Conservation (phyloP, 2,329 filamentous ascomycete genomes). For the Periglandula ipomoeae region DNA sequence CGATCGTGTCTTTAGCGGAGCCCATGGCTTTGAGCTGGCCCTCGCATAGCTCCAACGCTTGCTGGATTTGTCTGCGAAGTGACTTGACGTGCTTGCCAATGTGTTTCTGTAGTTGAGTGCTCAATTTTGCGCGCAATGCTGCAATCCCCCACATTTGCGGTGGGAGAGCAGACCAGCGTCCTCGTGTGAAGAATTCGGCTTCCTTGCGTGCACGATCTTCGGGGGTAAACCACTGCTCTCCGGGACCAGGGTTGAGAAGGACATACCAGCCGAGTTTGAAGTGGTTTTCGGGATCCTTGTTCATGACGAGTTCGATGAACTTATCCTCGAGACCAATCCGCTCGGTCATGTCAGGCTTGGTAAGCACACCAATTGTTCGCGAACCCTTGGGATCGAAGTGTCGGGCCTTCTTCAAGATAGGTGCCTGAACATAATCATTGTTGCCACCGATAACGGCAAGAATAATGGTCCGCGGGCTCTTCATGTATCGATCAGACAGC, state of each 20-base stretch:
- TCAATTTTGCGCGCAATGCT: slow-evolving; percentile 38
- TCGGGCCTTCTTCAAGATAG: slow-evolving; percentile 40
- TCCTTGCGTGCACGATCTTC: slow-evolving; percentile 34
- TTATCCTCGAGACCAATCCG: slow-evolving; percentile 44
- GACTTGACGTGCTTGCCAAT: slow-evolving; percentile 43
- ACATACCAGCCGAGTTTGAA: slow-evolving; percentile 45
- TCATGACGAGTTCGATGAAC: slow-evolving; percentile 43
- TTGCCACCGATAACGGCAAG: slow-evolving; percentile 47
- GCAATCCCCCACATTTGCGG: slow-evolving; percentile 37
- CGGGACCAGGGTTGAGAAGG: slow-evolving; percentile 38
- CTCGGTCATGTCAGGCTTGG: slow-evolving; percentile 44
- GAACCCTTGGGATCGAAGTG: slow-evolving; percentile 40
- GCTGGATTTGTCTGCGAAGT: slow-evolving; percentile 40
- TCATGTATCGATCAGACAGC: slow-evolving; percentile 46
- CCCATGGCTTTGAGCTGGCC: slow-evolving; percentile 40
- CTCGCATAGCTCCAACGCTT: slow-evolving; percentile 39
- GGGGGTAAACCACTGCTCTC: slow-evolving; percentile 33
- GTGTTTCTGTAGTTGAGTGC: slow-evolving; percentile 40
- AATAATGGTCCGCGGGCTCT: slow-evolving; percentile 45
- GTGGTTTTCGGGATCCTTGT: slow-evolving; percentile 39
- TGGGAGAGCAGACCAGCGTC: slow-evolving; percentile 39
- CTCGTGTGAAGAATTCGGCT: slow-evolving; percentile 38
- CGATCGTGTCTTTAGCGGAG: slow-evolving; percentile 39
- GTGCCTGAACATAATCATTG: slow-evolving; percentile 44
- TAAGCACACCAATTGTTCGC: slow-evolving; percentile 42